A percentile compares a stretch with the other conserved stretches of the same genome.
Evolutionary conservation across 257 asterid species (phyloP).

Genomic region (Solanum pinnatisectum): DNA sequence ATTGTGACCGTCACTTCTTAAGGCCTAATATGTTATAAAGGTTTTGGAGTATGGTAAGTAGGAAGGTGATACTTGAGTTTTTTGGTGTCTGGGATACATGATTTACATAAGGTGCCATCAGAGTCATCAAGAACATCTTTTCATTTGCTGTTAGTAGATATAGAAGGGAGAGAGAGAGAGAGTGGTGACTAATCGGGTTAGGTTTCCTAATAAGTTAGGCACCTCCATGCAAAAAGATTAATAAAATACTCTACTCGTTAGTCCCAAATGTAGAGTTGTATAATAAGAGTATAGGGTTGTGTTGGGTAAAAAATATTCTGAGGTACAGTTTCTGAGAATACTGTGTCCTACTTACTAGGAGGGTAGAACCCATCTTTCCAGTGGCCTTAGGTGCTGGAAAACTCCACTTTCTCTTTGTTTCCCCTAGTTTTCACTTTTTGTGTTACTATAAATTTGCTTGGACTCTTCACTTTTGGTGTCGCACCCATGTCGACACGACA

Average conservation of each 20-base stretch:
- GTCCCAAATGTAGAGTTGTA: not conserved
- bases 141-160: not conserved
- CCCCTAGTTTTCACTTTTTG: not conserved
- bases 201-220: not conserved
- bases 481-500: too few species aligned
- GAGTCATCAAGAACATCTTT: not conserved
- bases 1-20: not conserved
- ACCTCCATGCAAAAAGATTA: not conserved
- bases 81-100: not conserved
- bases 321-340: not conserved
- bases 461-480: too few species aligned
- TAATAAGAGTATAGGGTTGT: not conserved
- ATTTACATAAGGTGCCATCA: not conserved
- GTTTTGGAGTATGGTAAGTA: not conserved
- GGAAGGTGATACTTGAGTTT: not conserved
- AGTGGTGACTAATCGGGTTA: not conserved
- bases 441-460: not conserved
- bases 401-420: not conserved
- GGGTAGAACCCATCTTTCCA: not conserved
- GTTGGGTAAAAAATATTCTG: not conserved
- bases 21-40: not conserved
- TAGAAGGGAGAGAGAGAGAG: not conserved
- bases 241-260: not conserved
- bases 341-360: not conserved
- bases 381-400: not conserved